phyloP scores from a whole-genome alignment of 257 asterid species.

The Fraxinus pennsylvanica region DNA sequence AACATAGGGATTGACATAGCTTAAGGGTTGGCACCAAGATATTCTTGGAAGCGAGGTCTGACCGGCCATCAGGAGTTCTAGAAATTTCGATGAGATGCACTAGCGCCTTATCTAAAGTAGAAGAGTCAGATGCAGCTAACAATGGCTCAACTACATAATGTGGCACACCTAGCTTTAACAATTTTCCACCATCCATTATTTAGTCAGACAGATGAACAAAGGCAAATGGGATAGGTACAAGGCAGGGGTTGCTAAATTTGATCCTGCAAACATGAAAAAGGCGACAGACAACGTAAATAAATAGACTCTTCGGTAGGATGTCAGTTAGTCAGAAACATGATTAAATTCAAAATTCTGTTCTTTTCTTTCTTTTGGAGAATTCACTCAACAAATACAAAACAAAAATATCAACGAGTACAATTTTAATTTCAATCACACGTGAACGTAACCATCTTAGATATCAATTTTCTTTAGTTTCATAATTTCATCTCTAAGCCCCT shows the following conservation, averaged over 20 bases:
- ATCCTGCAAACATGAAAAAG: slow-evolving; percentile 29
- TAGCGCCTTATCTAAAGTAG: slow-evolving; percentile 49
- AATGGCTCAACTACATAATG: slow-evolving; percentile 41
- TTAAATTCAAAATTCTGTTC: not conserved
- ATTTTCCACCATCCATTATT: slow-evolving; percentile 36
- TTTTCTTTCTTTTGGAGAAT: not conserved
- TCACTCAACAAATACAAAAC: not conserved
- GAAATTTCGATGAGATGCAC: slow-evolving; percentile 56
- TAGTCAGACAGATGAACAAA: slow-evolving; percentile 10
- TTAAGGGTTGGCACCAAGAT: slow-evolving; percentile 41
- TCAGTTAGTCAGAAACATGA: slow-evolving; percentile 3
- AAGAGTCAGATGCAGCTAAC: slow-evolving; percentile 39
- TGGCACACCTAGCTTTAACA: slow-evolving; percentile 28
- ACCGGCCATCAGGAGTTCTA: slow-evolving; percentile 58
- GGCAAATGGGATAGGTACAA: not conserved
- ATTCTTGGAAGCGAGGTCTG: slow-evolving; percentile 52
- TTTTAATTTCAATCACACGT: not conserved
- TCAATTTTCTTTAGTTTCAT: not conserved
- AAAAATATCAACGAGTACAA: not conserved
- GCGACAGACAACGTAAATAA: not conserved
- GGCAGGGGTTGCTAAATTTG: not conserved
- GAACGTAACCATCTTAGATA: not conserved
- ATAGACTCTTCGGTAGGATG: not conserved
- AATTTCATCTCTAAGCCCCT: not conserved
- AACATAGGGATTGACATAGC: slow-evolving; percentile 50